phyloP scores from a whole-genome alignment of 371 early-diverging fungal genomes.

The Catenaria anguillulae region DNA sequence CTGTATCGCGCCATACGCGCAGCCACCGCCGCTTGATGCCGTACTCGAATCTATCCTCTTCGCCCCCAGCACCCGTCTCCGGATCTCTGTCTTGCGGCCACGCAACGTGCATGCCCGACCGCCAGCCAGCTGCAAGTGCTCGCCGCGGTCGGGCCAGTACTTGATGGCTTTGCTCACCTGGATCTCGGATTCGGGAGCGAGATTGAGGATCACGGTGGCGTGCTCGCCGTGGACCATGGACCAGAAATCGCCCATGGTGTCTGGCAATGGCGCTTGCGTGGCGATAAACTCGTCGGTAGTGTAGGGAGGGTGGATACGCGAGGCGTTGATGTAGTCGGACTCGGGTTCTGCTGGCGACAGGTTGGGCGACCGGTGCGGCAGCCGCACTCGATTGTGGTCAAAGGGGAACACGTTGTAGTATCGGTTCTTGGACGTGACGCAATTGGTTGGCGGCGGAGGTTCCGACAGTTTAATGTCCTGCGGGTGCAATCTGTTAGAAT shows the following conservation, averaged over 20 bases:
- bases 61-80: too few species aligned
- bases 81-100: too few species aligned
- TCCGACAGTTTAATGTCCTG: neutral
- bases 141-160: constrained; percentile 31
- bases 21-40: neutral
- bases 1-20: neutral
- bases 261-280: constrained; percentile 72
- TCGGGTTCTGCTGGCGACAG: constrained; percentile 20
- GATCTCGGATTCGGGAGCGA: constrained; percentile 69
- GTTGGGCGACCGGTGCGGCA: constrained; percentile 13
- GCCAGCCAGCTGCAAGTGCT: neutral
- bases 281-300: constrained; percentile 47
- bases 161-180: constrained; percentile 53
- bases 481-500: too few species aligned
- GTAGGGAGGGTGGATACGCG: constrained; percentile 15
- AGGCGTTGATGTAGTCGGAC: constrained; percentile 70
- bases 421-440: constrained; percentile 11
- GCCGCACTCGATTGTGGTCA: constrained; percentile 39
- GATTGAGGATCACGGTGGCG: constrained; percentile 64
- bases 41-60: neutral
- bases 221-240: constrained; percentile 72
- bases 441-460: neutral
- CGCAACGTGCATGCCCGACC: too few species aligned
- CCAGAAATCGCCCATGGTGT: constrained; percentile 81
- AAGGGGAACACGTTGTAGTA: constrained; percentile 35